phyloP scores from a whole-genome alignment of 1,284 basidiomycete genomes.

The Kwoniella shivajii region DNA sequence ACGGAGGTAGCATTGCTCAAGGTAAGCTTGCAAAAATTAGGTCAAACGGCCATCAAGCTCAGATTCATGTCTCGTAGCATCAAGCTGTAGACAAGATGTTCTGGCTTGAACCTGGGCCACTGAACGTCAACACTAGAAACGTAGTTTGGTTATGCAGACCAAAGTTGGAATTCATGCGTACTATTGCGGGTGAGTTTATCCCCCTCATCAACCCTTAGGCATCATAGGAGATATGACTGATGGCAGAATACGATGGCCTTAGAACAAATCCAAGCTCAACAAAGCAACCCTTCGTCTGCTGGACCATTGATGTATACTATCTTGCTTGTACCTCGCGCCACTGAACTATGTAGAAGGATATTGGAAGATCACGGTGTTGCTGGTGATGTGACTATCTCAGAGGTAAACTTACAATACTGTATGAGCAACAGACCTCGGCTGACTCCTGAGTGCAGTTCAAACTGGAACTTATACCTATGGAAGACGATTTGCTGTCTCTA shows the following conservation, averaged over 20 bases:
- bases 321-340: slow-evolving; percentile 82
- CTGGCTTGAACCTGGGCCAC: slow-evolving; percentile 89
- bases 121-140: slow-evolving; percentile 81
- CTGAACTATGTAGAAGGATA: slow-evolving; percentile 78
- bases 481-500: slow-evolving; percentile 84
- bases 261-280: slow-evolving; percentile 86
- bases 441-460: slow-evolving; percentile 61
- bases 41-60: neutral
- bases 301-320: slow-evolving; percentile 70
- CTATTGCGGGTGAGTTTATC: slow-evolving; percentile 83
- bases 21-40: slow-evolving; percentile 59
- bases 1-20: slow-evolving; percentile 90
- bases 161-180: slow-evolving; percentile 78
- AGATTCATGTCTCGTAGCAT: slow-evolving; percentile 61
- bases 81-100: slow-evolving; percentile 99
- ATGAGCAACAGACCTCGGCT: slow-evolving; percentile 1
- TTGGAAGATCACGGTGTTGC: slow-evolving; percentile 90
- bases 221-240: slow-evolving; percentile 15
- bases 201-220: neutral
- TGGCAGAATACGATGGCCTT: neutral
- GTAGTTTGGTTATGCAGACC: slow-evolving; percentile 94
- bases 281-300: slow-evolving; percentile 57
- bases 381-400: slow-evolving; percentile 79
- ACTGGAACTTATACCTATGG: slow-evolving; percentile 88
- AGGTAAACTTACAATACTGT: slow-evolving; percentile 46